Base-by-base conservation (phyloP, 2,329 filamentous ascomycete species). In the Amauroascus verrucosus region DNA sequence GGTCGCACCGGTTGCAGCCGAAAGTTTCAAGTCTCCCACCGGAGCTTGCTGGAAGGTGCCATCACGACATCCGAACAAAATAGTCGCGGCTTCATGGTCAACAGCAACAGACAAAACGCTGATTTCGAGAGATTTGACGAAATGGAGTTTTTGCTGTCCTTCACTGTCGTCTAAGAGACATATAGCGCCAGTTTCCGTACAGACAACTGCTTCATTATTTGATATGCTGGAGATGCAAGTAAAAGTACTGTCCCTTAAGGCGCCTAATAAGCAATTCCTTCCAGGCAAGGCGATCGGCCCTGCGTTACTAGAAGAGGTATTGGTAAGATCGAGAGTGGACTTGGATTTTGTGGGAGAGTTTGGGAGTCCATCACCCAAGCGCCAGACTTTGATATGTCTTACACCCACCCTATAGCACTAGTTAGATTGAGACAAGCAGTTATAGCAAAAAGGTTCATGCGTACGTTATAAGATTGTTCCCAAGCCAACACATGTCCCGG, bases 351-450 rank as follows among this genome's bases (percentile, higher is more conserved):
- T 73, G 1, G 86, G 84, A 20, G 85, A 85, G 4, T 72, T 70
- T 16, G 76, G 71, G 40, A 65, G 74, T 54, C 63, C 71, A 24
- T 91, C 88, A 33, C 93, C 86, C 9, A 93, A 78, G 60, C 84
- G 84, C 93, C 93, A 98, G 48, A 94, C 80, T 69, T 96, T 97
- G 67, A 96, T 82, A 70, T 96, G 91, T 24, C 93, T 82, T 49
- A 93, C 85, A 13, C 93, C 93, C 22, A 93, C 81, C 20, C 62
- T 64, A 53, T 8, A 45, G 41, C 18, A 28, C 44, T 33, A 41
- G 44, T 43, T 44, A 55, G 40, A 5, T 30, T n/a, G 13, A 33
- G 16, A 46, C 30, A 26, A 37, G 33, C 13, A 6, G 33, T 18
- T 7, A 8, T 2, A n/a, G n/a, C 24, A 20, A 28, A 37, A 46